Evolutionary conservation across 345 rosid genomes (phyloP), one percentile per base, ranked within the genome.

Genomic region (Diplotaxis tenuifolia): DNA sequence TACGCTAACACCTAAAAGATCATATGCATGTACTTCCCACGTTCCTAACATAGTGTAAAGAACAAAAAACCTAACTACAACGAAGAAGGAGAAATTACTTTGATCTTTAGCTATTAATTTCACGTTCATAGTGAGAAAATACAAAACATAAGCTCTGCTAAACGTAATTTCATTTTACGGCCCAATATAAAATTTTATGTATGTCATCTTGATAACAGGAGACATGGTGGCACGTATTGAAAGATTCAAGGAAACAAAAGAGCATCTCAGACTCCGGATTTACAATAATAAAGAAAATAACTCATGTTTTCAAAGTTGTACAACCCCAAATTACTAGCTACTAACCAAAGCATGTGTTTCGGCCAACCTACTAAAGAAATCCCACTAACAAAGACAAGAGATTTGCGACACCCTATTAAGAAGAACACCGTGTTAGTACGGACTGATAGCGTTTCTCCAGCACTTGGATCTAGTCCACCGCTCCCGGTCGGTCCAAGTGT

Each of bases 401-500:
- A n/a, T n/a, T n/a, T n/a, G n/a, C n/a, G n/a, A n/a, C n/a, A n/a
- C 55, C 32, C 11, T 67, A 66, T 4, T 36, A 75, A 52, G 6
- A 60, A 67, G n/a, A 65, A 3, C 20, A 45, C 28, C 2, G 2
- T n/a, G 73, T 60, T 75, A 25, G 42, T 32, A 29, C 49, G 15
- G 15, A 38, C 53, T 1, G 53, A 75, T 36, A 75, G 4, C 23
- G 20, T 42, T 27, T 53, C 73, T 40, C 65, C 80, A 21, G 65
- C 22, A 12, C 45, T 77, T 4, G 72, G 73, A 77, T 77, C 80
- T 45, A 45, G 0, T 52, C 76, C 75, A 0, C 79, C 79, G 60
- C 72, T 65, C 5, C 80, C 80, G 5, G 60, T 67, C 6, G 81
- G 81, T 52, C 81, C 81, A 72, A 77, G 22, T 42, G 69, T 72